phyloP scores from a whole-genome alignment of 1,139 yeast genomes.

The Yarrowia galli region DNA sequence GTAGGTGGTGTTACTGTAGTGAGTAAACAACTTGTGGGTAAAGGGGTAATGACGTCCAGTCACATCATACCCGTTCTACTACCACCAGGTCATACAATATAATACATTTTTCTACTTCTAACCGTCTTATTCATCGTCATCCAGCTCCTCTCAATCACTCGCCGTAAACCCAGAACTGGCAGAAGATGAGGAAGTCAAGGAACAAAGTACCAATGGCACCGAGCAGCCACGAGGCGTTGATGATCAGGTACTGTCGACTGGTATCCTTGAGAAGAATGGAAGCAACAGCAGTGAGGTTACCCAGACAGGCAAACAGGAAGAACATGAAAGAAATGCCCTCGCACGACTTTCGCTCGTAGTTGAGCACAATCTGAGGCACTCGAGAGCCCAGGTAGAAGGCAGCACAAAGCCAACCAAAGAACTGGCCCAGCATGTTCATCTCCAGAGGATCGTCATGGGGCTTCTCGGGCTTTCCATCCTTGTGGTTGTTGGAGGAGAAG shows the following conservation, averaged over 20 bases:
- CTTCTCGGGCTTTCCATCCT: slow-evolving; percentile 46
- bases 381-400: slow-evolving; percentile 83
- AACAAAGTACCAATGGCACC: slow-evolving; percentile 89
- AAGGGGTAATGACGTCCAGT: too few relatives aligned
- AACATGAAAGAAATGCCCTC: slow-evolving; percentile 93
- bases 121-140: not conserved
- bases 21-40: too few relatives aligned
- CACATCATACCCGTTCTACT: too few relatives aligned
- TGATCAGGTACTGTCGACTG: slow-evolving; percentile 70
- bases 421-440: slow-evolving; percentile 80
- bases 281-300: slow-evolving; percentile 86
- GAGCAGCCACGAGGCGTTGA: slow-evolving; percentile 90
- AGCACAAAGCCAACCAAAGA: slow-evolving; percentile 93
- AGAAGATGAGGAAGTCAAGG: slow-evolving; percentile 80
- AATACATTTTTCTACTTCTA: slow-evolving; percentile 26
- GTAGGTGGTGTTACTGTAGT: too few relatives aligned
- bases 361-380: slow-evolving; percentile 84
- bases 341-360: slow-evolving; percentile 83
- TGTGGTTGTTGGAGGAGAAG: slow-evolving; percentile 54
- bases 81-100: not conserved
- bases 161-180: slow-evolving; percentile 79
- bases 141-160: not conserved
- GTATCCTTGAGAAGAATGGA: slow-evolving; percentile 77
- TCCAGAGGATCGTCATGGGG: slow-evolving; percentile 52
- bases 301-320: slow-evolving; percentile 90